Percentiles rank a stretch among this genome's conserved stretches.
Conservation (phyloP, 768 basidiomycete species). For the Calocera cornea region DNA sequence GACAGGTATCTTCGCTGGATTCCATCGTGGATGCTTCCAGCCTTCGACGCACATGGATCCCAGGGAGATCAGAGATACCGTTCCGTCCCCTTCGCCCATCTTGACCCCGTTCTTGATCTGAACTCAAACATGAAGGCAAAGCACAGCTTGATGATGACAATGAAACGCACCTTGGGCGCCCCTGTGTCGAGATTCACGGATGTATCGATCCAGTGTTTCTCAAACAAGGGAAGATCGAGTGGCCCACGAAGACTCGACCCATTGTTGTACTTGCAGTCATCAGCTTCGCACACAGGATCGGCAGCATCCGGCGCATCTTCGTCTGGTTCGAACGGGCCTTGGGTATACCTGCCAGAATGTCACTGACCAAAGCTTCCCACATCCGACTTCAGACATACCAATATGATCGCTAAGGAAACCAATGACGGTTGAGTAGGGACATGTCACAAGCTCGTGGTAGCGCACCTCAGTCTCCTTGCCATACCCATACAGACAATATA, state of each 20-base stretch:
- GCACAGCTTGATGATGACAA: background rate
- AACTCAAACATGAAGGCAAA: conserved; percentile 11
- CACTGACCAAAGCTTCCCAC: background rate
- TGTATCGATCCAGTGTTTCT: conserved; percentile 72
- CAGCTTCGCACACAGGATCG: conserved; percentile 35
- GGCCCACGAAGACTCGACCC: conserved; percentile 29
- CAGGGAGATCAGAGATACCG: conserved; percentile 68
- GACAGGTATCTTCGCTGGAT: conserved; percentile 76
- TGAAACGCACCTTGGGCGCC: conserved; percentile 38
- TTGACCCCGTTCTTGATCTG: conserved; percentile 74
- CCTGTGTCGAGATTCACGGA: conserved; percentile 54
- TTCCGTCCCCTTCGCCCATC: conserved; percentile 92
- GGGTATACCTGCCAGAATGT: conserved; percentile 43
- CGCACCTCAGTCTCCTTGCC: conserved; percentile 88
- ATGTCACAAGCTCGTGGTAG: background rate
- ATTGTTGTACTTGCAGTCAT: conserved; percentile 27
- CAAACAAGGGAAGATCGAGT: conserved; percentile 41
- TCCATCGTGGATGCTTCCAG: conserved; percentile 82
- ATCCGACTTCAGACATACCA: conserved; percentile 36
- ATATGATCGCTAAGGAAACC: conserved; percentile 53
- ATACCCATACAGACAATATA: conserved; percentile 87
- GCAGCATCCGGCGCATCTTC: conserved; percentile 36
- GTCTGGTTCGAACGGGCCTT: conserved; percentile 54
- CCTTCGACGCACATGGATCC: conserved; percentile 97
- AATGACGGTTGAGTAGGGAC: background rate